A percentile compares a stretch with the other conserved stretches of the same genome.
Conservation (phyloP, 371 early-diverging fungal species). For the Phascolomyces articulosus region DNA sequence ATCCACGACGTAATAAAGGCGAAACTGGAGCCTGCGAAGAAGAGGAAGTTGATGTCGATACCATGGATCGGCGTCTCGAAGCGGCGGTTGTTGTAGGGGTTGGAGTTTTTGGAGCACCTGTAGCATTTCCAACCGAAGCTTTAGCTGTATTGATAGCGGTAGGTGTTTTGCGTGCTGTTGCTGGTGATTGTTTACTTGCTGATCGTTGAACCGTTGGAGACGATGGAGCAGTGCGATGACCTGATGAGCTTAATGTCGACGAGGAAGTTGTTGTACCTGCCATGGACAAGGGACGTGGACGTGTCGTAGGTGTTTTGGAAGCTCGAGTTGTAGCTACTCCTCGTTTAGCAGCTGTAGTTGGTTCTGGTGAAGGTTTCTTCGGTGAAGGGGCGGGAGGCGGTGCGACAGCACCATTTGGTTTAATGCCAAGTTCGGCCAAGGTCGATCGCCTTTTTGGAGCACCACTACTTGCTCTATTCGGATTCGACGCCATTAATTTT, state of each 20-base stretch:
- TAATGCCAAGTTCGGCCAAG: slow-evolving; percentile 43
- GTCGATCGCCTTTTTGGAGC: slow-evolving; percentile 32
- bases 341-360: slow-evolving; percentile 18
- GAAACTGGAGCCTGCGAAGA: neutral
- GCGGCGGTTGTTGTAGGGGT: slow-evolving; percentile 16
- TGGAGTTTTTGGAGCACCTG: slow-evolving; percentile 12
- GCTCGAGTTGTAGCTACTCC: slow-evolving; percentile 1
- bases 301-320: slow-evolving; percentile 9
- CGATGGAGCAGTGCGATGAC: slow-evolving; percentile 20
- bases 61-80: slow-evolving; percentile 34
- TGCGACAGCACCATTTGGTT: slow-evolving; percentile 20
- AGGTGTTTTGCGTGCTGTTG: slow-evolving; percentile 21
- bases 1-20: slow-evolving; percentile 4
- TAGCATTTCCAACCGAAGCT: neutral
- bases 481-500: neutral
- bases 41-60: slow-evolving; percentile 13
- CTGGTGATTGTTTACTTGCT: slow-evolving; percentile 9
- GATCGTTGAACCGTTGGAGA: slow-evolving; percentile 29
- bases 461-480: neutral
- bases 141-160: slow-evolving; percentile 20
- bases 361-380: slow-evolving; percentile 2
- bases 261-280: slow-evolving; percentile 15
- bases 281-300: slow-evolving; percentile 20
- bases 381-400: slow-evolving; percentile 19
- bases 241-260: slow-evolving; percentile 2